Base-by-base conservation (phyloP, 1,284 basidiomycete genomes). In the Cutaneotrichosporon sp. region DNA sequence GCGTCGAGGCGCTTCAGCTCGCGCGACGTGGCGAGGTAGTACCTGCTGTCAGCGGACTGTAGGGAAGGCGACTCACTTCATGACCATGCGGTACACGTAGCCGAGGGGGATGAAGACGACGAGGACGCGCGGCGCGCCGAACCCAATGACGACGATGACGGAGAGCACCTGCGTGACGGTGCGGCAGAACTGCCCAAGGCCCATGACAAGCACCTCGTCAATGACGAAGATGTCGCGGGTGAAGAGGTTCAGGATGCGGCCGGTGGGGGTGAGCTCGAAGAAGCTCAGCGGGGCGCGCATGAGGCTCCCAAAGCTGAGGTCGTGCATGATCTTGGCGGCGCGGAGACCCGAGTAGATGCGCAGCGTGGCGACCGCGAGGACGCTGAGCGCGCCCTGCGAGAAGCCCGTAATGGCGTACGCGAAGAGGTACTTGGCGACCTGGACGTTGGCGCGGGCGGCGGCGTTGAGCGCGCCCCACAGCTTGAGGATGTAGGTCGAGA, bases 1-100 rank as follows among this genome's bases (percentile, higher is more conserved):
- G 95, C 89, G 72, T 97, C 94, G 10, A 97, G 84, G 24, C 94
- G 89, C 78, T 97, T 95, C 51, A 97, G 84, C 76, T 95, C 93
- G 55, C 93, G 87, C 13, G 91, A 93, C 0, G 94, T 94, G 1
- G 91, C 83, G 18, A 97, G 86, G 77, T 97, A 97, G 80, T 95
- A 95, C 42, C 89, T 90, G 67, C 5, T 54, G 47, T 64, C 57
- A 64, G 60, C 25, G 34, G 45, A 58, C n/a, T 14, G 5, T 8
- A 51, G 33, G 14, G 27, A 25, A 7, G 25, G 54, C 27, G 4
- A 49, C 84, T 64, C 72, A 92, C 87, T 82, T 84, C 84, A 92
- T 93, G 45, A 93, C 87, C 51, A 83, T 80, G 11, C 85, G 74
- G 77, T 94, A 93, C 73, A 93, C 85, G 83, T 86, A 88, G 4